These are phyloP conservation scores for Byssothecium circinans DNA, from an alignment of 2,329 filamentous ascomycete species.

Conservation along the genomic window DNA sequence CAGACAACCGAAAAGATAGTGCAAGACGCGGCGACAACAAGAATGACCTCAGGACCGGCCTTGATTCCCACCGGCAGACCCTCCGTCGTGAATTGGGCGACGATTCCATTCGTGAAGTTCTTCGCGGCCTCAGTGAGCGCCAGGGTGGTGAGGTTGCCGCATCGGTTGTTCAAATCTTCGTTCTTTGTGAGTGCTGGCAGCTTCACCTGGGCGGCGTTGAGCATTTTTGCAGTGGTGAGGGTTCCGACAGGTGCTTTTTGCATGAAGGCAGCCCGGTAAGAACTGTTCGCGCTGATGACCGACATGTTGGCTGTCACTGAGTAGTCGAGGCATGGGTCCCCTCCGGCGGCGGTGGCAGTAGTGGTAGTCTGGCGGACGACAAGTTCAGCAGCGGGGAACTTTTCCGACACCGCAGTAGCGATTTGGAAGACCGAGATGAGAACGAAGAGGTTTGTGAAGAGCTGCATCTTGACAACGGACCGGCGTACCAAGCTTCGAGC, in stretches of 20 bases:
- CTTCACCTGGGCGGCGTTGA: constrained; percentile 47
- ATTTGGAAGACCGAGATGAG: constrained; percentile 29
- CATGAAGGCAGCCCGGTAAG: constrained; percentile 52
- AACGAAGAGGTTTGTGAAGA: constrained; percentile 30
- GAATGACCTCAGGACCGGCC: constrained; percentile 26
- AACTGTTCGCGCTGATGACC: constrained; percentile 50
- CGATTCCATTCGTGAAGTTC: constrained; percentile 50
- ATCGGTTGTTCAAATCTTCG: constrained; percentile 46
- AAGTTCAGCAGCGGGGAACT: constrained; percentile 21
- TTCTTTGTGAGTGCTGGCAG: constrained; percentile 46
- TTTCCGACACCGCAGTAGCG: constrained; percentile 16
- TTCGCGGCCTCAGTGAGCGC: constrained; percentile 48
- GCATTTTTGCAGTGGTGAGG: constrained; percentile 41
- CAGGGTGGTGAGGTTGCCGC: constrained; percentile 51
- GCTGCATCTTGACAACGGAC: constrained; percentile 24
- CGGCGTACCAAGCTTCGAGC: constrained; percentile 6
- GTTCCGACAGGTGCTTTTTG: constrained; percentile 49
- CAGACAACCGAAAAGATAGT: constrained; percentile 26
- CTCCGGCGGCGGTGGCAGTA: constrained; percentile 22
- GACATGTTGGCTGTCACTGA: constrained; percentile 52
- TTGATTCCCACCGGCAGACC: constrained; percentile 34
- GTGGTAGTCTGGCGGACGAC: constrained; percentile 29
- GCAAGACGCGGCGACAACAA: constrained; percentile 16
- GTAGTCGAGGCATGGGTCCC: constrained; percentile 48
- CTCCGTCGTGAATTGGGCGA: constrained; percentile 39